These are phyloP conservation scores for Rasamsonia emersonii DNA, from an alignment of 2,329 filamentous ascomycete species.

Conservation along the genomic window DNA sequence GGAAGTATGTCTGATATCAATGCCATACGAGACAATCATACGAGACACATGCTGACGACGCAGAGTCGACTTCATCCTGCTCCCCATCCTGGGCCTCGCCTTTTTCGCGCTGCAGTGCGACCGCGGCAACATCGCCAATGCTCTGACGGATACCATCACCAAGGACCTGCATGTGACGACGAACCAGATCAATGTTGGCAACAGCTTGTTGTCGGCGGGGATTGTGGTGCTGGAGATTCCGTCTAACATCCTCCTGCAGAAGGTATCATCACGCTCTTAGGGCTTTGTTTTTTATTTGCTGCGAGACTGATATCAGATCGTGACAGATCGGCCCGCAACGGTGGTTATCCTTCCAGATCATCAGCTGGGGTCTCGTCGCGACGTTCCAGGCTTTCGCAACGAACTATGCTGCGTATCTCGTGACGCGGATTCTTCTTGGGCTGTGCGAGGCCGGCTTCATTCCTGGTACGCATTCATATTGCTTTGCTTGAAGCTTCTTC, in stretches of 20 bases:
- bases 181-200: conserved; percentile 48
- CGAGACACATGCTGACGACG: background rate
- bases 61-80: conserved; percentile 22
- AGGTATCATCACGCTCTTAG: no score
- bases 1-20: background rate
- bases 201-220: conserved; percentile 43
- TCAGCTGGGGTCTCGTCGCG: conserved; percentile 45
- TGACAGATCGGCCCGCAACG: conserved; percentile 43
- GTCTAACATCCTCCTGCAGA: conserved; percentile 44
- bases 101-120: conserved; percentile 21
- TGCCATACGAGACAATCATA: background rate
- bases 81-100: conserved; percentile 22
- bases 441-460: conserved; percentile 49
- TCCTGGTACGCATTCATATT: conserved; percentile 32
- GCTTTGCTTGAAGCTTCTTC: conserved; percentile 4
- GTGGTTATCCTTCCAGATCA: conserved; percentile 47
- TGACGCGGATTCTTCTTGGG: conserved; percentile 45
- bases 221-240: conserved; percentile 44
- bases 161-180: conserved; percentile 43
- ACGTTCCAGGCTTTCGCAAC: conserved; percentile 48
- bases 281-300: background rate
- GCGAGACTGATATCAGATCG: background rate
- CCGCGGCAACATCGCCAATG: conserved; percentile 40
- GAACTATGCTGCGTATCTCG: conserved; percentile 40
- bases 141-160: conserved; percentile 46